phyloP scores from a whole-genome alignment of 2,329 filamentous ascomycete genomes.

The Raffaelea albimanens region DNA sequence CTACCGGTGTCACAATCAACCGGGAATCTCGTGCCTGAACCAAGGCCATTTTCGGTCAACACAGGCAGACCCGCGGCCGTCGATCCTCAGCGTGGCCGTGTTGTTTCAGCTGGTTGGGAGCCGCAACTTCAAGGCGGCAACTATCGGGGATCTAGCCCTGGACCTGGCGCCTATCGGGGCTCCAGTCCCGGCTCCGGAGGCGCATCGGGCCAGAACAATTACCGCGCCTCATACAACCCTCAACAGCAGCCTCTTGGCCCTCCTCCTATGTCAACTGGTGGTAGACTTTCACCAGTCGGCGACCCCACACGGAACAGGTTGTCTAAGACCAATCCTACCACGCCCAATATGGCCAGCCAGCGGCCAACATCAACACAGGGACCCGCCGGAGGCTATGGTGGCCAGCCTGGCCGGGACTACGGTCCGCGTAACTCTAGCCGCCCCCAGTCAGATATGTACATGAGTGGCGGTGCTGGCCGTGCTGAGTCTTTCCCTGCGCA shows the following conservation, averaged over 20 bases:
- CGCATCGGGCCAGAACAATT: constrained; percentile 15
- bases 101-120: constrained; percentile 35
- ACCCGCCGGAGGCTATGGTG: neutral
- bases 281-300: constrained; percentile 20
- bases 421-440: constrained; percentile 27
- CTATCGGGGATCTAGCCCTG: constrained; percentile 32
- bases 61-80: constrained; percentile 20
- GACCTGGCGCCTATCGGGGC: constrained; percentile 11
- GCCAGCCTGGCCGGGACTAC: constrained; percentile 25
- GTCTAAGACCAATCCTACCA: constrained; percentile 23
- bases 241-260: constrained; percentile 3
- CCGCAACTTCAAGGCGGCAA: constrained; percentile 26
- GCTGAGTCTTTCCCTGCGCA: constrained; percentile 16
- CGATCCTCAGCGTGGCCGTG: constrained; percentile 30
- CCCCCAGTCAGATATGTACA: constrained; percentile 19
- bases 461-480: constrained; percentile 19
- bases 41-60: constrained; percentile 23
- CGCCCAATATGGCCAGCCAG: neutral
- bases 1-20: constrained; percentile 31
- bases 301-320: constrained; percentile 28
- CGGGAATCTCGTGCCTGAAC: constrained; percentile 27
- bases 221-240: constrained; percentile 3
- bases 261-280: constrained; percentile 8
- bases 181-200: constrained; percentile 12
- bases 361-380: neutral